These are phyloP conservation scores for Podospora appendiculata DNA, from an alignment of 495 filamentous ascomycete species.

Conservation along the genomic window DNA sequence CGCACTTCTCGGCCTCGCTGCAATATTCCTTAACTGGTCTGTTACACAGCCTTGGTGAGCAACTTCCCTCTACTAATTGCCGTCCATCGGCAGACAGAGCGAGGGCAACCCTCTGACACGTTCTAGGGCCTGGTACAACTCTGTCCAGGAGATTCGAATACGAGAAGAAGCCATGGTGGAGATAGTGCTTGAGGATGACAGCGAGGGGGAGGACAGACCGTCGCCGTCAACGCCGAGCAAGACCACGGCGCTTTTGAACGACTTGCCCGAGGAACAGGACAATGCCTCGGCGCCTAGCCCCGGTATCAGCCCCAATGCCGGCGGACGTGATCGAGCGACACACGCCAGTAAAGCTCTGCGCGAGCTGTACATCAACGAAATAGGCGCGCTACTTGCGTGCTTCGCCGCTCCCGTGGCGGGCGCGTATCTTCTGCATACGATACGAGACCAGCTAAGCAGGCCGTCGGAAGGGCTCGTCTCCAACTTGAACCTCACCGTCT, in stretches of 20 bases:
- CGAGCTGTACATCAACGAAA: conserved; percentile 69
- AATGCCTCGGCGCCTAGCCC: neutral
- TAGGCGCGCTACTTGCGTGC: conserved; percentile 64
- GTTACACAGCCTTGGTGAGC: conserved; percentile 80
- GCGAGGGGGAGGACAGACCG: conserved; percentile 17
- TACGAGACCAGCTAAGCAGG: conserved; percentile 66
- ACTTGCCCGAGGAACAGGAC: conserved; percentile 31
- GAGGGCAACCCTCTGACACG: conserved; percentile 2
- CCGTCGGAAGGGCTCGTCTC: conserved; percentile 83
- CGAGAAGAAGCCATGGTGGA: conserved; percentile 38
- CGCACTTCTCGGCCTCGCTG: conserved; percentile 67
- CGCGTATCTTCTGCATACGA: conserved; percentile 69
- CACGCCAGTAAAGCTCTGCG: conserved; percentile 34
- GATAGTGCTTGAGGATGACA: conserved; percentile 38
- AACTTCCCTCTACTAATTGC: neutral
- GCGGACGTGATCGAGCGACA: neutral
- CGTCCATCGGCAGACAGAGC: neutral
- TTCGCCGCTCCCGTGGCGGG: conserved; percentile 73
- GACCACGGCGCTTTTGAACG: conserved; percentile 19
- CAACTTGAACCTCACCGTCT: conserved; percentile 90
- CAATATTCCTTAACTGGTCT: conserved; percentile 90
- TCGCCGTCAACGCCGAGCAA: conserved; percentile 11
- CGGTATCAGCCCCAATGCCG: neutral
- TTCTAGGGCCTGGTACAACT: conserved; percentile 82
- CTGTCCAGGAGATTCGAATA: conserved; percentile 56